phyloP scores from a whole-genome alignment of 1,139 yeast genomes.

The Geotrichum aggregatum region DNA sequence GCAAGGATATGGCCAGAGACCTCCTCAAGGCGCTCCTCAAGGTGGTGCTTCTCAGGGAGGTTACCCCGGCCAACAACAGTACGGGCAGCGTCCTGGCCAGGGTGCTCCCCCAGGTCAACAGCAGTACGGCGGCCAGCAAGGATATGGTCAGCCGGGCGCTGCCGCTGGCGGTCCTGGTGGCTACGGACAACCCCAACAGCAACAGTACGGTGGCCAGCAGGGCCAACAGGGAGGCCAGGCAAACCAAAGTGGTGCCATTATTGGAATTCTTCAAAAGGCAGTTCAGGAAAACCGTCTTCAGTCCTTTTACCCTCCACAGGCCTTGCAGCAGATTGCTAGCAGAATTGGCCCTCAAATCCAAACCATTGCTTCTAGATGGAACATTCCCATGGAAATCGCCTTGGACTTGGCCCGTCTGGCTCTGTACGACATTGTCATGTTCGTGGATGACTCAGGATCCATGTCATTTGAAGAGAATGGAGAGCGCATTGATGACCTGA shows the following conservation, averaged over 20 bases:
- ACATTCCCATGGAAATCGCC: constrained; percentile 36
- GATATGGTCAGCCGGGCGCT: constrained; percentile 18
- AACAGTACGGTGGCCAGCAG: neutral
- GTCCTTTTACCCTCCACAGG: constrained; percentile 36
- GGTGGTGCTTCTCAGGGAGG: neutral
- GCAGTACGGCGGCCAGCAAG: constrained; percentile 29
- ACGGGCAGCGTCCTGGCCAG: constrained; percentile 15
- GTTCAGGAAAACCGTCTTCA: constrained; percentile 36
- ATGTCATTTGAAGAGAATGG: constrained; percentile 40
- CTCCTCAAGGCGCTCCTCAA: neutral
- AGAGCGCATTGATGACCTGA: constrained; percentile 38
- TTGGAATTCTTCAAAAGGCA: constrained; percentile 29
- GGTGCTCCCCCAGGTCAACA: constrained; percentile 3
- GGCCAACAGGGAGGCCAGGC: constrained; percentile 13
- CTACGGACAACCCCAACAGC: constrained; percentile 20
- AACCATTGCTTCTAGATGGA: constrained; percentile 32
- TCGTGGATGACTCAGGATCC: constrained; percentile 39
- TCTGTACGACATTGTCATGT: constrained; percentile 36
- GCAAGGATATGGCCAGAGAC: constrained; percentile 10
- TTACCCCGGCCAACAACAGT: constrained; percentile 7
- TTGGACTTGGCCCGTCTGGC: constrained; percentile 35
- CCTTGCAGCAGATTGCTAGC: constrained; percentile 33
- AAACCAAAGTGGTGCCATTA: constrained; percentile 21
- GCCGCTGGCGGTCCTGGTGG: constrained; percentile 6
- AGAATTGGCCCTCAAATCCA: constrained; percentile 30